Evolutionary conservation across 208 protist genomes (phyloP).

Genomic region (Leishmania tarentolae): DNA sequence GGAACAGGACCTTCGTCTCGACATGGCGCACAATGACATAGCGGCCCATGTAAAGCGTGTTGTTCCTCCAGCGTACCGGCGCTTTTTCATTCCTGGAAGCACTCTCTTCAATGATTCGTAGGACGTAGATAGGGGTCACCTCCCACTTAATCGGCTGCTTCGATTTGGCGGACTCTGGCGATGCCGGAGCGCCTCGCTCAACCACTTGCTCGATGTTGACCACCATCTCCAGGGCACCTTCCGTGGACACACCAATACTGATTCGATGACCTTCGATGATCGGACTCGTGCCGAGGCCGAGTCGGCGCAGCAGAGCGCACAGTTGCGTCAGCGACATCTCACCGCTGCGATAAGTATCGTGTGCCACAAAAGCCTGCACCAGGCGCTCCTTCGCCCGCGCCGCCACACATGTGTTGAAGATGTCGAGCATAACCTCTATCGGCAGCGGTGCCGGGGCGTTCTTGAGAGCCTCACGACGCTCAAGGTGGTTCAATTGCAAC

Average conservation of each 20-base stretch:
- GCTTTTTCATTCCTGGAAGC: conserved; percentile 27
- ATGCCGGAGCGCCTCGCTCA: neutral
- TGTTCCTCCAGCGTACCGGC: conserved; percentile 29
- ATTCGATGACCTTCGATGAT: conserved; percentile 41
- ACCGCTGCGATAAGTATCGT: conserved; percentile 61
- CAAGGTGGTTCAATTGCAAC: conserved; percentile 40
- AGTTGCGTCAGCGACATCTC: conserved; percentile 57
- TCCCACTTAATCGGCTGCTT: conserved; percentile 25
- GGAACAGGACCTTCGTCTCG: conserved; percentile 29
- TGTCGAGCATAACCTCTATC: conserved; percentile 31
- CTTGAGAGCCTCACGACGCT: conserved; percentile 36
- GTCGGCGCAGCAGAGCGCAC: conserved; percentile 43
- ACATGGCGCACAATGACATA: conserved; percentile 40
- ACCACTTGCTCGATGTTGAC: conserved; percentile 28
- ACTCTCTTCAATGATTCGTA: conserved; percentile 38
- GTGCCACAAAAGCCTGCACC: conserved; percentile 52
- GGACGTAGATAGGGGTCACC: conserved; percentile 33
- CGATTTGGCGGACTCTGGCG: neutral
- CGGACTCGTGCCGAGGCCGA: conserved; percentile 58
- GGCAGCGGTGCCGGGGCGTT: conserved; percentile 36
- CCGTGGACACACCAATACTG: conserved; percentile 20
- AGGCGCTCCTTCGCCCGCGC: conserved; percentile 47
- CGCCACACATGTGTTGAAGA: conserved; percentile 40
- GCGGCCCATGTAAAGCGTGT: conserved; percentile 45
- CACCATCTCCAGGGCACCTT: conserved; percentile 17